Evolutionary conservation across 495 filamentous ascomycete genomes (phyloP), one percentile per base, ranked within the genome.

Genomic region (Evernia prunastri): DNA sequence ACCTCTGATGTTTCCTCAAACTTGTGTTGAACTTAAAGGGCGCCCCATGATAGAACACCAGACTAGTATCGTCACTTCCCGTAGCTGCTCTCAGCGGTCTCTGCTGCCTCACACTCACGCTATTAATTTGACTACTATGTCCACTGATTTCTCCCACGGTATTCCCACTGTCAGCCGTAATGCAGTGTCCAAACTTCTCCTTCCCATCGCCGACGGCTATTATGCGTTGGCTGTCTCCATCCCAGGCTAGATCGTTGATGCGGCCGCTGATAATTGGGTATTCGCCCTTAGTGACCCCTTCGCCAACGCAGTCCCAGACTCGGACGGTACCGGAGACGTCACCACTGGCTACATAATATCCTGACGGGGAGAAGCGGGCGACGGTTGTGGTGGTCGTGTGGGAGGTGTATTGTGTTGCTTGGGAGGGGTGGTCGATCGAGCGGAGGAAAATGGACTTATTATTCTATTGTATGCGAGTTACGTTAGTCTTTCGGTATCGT

Each of bases 221-320:
- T 59, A 98, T 89, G 31, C 94, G 88, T 77, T 96, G 92, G 58
- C 89, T 92, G 74, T 98, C 94, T 56, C 93, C 95, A 73, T 97
- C 94, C 92, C 94, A 98, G 15, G 93, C 91, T 57, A 98, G 79
- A 72, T 97, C 94, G 72, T 94, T 94, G 74, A 98, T 96, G 56
- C 90, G 87, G 39, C 94, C 95, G 59, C 90, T 92, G 67, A 97
- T 91, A 73, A 97, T 96, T 66, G 85, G 84, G 75, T 96, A 97
- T 74, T 97, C 94, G 60, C 92, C 88, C 69, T 85, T 86, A 60
- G 81, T 84, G 39, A 71, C 65, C 25, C 82, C 81, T 33, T 83
- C 80, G 20, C 83, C 81, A 54, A 78, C 73, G 60, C 78, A 83
- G 72, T 97, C 91, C 94, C 94, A 98, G 15, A 98, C 89, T 60